Evolutionary conservation across 768 basidiomycete genomes (phyloP), one percentile per base, ranked within the genome.

Genomic region (Auricularia sp.): DNA sequence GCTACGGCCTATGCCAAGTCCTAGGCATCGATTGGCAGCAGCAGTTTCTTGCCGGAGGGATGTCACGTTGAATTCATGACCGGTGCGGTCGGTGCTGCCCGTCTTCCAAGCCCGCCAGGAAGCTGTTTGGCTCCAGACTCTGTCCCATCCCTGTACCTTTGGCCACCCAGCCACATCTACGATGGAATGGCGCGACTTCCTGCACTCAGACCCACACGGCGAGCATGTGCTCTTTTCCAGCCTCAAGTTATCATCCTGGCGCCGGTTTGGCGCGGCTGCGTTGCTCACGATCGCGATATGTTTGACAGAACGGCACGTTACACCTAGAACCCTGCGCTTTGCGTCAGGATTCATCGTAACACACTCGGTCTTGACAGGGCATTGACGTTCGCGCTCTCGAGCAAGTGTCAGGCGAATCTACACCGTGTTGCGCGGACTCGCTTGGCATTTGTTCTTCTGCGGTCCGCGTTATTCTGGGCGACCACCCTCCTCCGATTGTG

Each of bases 401-500:
- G 76, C 65, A 76, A 78, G n/a, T 79, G 83, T 79, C 70, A 68
- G 10, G 85, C 85, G n/a, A 5, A 11, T 18, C 73, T 70, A 58
- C 47, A 65, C 10, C 69, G 70, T 44, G 70, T 77, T 13, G 74
- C 75, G 39, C 74, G 75, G 45, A 80, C 83, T 29, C 79, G 81
- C 35, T 68, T 81, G 65, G 75, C 74, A 45, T 75, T 73, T 29
- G 83, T 84, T 18, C 66, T 81, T 3, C 88, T 86, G 85, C 78
- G 80, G 63, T 73, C 85, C 4, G 69, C 70, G 13, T 63, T 88
- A 47, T 88, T 87, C 71, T 83, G 83, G 75, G 61, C 81, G 16
- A 80, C 81, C n/a, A 85, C 83, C 0, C 75, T 83, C 61, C 72
- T 85, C 34, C 77, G 88, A 77, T 72, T 90, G 89, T 89, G 71